A percentile compares a stretch with the other conserved stretches of the same genome.
These are phyloP conservation scores for Colletotrichum orbiculare DNA, from an alignment of 2,329 filamentous ascomycete species.

Conservation along the genomic window DNA sequence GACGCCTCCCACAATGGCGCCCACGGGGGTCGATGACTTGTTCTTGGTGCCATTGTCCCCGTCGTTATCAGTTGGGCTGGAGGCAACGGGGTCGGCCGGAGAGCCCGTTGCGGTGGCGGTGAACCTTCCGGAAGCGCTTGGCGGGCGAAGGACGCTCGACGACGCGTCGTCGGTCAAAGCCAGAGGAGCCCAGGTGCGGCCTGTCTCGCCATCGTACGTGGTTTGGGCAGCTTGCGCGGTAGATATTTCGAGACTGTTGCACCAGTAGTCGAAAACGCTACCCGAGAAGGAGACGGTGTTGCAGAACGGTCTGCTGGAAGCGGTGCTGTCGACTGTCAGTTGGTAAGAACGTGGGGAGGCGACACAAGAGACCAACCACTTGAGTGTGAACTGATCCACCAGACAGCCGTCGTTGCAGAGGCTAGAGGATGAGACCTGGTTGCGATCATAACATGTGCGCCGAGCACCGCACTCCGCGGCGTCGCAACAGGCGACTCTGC, in stretches of 20 bases:
- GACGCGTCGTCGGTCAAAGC: constrained; percentile 25
- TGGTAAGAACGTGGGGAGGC: background rate
- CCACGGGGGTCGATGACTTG: constrained; percentile 41
- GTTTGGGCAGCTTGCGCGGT: constrained; percentile 51
- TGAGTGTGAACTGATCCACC: constrained; percentile 53
- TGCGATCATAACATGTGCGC: constrained; percentile 52
- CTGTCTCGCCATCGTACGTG: constrained; percentile 52
- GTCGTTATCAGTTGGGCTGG: constrained; percentile 24
- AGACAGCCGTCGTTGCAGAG: constrained; percentile 54
- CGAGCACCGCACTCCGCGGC: constrained; percentile 48
- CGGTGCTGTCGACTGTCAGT: constrained; percentile 49
- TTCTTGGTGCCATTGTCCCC: constrained; percentile 13
- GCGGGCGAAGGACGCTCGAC: constrained; percentile 1
- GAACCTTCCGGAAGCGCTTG: constrained; percentile 5
- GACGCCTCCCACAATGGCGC: constrained; percentile 52
- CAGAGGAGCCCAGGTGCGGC: constrained; percentile 43
- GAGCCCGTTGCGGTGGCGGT: constrained; percentile 1
- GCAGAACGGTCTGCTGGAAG: constrained; percentile 51
- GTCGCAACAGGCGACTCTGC: constrained; percentile 57
- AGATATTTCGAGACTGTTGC: constrained; percentile 47
- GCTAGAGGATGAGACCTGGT: constrained; percentile 47
- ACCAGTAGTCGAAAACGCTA: constrained; percentile 58
- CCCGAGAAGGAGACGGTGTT: constrained; percentile 56
- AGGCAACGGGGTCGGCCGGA: constrained; percentile 10
- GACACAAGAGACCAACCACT: constrained; percentile 53